Conservation (phyloP, 2,329 filamentous ascomycete genomes). For the Cladophialophora psammophila region DNA sequence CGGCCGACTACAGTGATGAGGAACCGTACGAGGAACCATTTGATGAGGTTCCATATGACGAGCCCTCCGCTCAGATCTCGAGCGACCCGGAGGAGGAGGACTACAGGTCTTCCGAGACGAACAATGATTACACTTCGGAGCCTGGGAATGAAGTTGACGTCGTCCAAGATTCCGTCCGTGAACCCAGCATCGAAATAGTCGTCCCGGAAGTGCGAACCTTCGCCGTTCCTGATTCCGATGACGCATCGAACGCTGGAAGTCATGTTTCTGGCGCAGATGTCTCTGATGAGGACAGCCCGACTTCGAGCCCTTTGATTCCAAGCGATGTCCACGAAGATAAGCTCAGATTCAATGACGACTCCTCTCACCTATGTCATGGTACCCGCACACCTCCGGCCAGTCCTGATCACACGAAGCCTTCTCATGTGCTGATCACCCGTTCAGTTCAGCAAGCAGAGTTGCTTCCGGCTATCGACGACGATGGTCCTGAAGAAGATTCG, state of each 20-base stretch:
- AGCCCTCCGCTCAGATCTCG: constrained; percentile 4
- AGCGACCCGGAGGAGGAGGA: constrained; percentile 12
- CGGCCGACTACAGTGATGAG: constrained; percentile 48
- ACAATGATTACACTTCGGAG: constrained; percentile 3
- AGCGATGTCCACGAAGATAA: background rate
- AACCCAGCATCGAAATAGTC: constrained; percentile 34
- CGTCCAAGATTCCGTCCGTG: constrained; percentile 33
- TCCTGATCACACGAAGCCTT: background rate
- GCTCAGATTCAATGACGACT: background rate
- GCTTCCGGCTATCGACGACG: background rate
- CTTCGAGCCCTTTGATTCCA: constrained; percentile 23
- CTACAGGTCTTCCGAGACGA: constrained; percentile 17
- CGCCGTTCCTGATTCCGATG: constrained; percentile 35
- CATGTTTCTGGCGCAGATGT: constrained; percentile 24
- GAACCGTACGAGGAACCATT: constrained; percentile 21
- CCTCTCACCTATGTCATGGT: background rate
- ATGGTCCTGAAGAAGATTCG: background rate
- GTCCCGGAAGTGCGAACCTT: constrained; percentile 31
- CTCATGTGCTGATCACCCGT: background rate
- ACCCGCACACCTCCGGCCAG: background rate
- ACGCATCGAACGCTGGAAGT: constrained; percentile 28
- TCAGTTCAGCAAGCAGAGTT: background rate
- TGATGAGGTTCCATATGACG: constrained; percentile 35
- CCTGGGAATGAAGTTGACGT: constrained; percentile 30
- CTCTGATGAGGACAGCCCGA: constrained; percentile 28